These are phyloP conservation scores for Pharnaceum exiguum DNA, from an alignment of 148 eudicot species.

Conservation along the genomic window DNA sequence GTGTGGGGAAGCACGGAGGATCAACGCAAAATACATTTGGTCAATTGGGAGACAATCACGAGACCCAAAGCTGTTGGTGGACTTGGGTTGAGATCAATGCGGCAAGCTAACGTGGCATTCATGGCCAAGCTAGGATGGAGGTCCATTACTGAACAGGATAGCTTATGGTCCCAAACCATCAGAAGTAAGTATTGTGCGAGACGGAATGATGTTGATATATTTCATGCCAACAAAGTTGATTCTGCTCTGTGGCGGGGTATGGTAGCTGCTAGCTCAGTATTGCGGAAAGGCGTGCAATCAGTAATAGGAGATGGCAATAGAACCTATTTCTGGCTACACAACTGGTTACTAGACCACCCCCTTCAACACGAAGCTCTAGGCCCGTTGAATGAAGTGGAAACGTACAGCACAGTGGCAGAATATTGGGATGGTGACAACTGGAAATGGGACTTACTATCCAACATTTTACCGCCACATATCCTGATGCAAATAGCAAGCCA, in stretches of 20 bases:
- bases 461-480: background rate
- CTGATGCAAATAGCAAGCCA: background rate
- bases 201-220: background rate
- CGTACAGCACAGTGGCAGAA: background rate
- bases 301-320: background rate
- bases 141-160: background rate
- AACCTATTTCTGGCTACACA: background rate
- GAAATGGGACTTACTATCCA: background rate
- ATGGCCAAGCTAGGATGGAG: background rate
- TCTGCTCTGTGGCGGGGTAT: background rate
- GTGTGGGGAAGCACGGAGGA: background rate
- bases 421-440: background rate
- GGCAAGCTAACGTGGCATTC: background rate
- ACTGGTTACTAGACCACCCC: background rate
- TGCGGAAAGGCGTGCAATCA: background rate
- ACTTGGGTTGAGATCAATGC: background rate
- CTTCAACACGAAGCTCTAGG: background rate
- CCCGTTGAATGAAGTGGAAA: background rate
- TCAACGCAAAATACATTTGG: background rate
- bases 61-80: background rate
- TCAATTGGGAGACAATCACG: background rate
- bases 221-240: background rate
- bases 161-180: background rate
- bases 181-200: background rate
- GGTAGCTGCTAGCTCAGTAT: no score